Conservation (phyloP, 2,329 filamentous ascomycete genomes). For the Triangularia verruculosa region DNA sequence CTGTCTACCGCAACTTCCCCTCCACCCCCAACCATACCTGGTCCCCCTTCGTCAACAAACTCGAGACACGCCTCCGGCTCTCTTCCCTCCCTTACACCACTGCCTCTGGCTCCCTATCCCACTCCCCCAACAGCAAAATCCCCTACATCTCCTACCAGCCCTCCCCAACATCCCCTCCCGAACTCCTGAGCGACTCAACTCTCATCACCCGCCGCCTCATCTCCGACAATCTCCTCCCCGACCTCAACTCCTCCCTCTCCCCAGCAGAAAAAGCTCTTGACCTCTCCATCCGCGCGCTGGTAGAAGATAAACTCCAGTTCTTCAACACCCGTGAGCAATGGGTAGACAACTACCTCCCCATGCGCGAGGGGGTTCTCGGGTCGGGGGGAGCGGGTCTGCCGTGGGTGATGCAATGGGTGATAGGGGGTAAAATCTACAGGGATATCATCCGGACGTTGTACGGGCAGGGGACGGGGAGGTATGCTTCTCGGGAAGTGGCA, state of each 20-base stretch:
- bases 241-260: constrained; percentile 47
- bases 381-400: constrained; percentile 38
- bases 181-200: constrained; percentile 47
- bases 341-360: constrained; percentile 57
- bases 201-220: constrained; percentile 52
- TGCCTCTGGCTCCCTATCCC: constrained; percentile 42
- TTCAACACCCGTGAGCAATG: constrained; percentile 54
- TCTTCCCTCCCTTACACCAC: constrained; percentile 45
- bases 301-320: constrained; percentile 62
- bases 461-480: constrained; percentile 55
- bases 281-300: constrained; percentile 49
- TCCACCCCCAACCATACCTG: constrained; percentile 45
- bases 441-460: constrained; percentile 43
- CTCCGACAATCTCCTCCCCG: constrained; percentile 39
- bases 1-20: constrained; percentile 50
- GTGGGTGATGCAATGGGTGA: constrained; percentile 48
- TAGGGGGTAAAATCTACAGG: constrained; percentile 51
- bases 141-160: constrained; percentile 49
- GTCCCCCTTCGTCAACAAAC: constrained; percentile 62
- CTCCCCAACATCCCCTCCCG: constrained; percentile 10
- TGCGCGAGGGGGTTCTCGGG: constrained; percentile 50
- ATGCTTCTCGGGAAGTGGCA: constrained; percentile 47
- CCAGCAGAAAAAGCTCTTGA: constrained; percentile 44
- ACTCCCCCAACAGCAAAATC: constrained; percentile 56
- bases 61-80: constrained; percentile 60